Conservation (phyloP, 305 asterid genomes). For the Solanum hybrid region DNA sequence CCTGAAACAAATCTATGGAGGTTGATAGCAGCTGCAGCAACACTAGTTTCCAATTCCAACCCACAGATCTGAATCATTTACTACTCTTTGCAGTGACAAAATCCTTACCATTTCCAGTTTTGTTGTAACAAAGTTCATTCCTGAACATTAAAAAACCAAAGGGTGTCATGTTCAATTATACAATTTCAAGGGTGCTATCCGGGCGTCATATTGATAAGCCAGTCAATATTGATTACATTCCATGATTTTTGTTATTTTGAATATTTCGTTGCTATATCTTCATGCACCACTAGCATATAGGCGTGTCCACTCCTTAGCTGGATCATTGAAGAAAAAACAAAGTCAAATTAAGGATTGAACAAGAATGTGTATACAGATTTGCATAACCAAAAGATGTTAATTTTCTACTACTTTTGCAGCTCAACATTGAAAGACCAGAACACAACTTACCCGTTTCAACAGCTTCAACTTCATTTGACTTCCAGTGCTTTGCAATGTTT, state of each 20-base stretch:
- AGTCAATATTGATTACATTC: slow-evolving; percentile 19
- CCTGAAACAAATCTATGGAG: background rate
- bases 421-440: background rate
- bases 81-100: background rate
- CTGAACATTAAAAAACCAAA: background rate
- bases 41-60: background rate
- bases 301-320: slow-evolving; percentile 33
- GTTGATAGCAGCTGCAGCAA: background rate
- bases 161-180: slow-evolving; percentile 12
- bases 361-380: background rate
- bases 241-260: slow-evolving; percentile 12
- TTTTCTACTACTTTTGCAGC: background rate
- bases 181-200: slow-evolving; percentile 13
- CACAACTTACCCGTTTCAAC: slow-evolving; percentile 72
- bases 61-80: background rate
- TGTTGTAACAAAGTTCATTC: background rate
- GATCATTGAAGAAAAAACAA: background rate
- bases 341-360: background rate
- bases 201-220: slow-evolving; percentile 2
- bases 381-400: background rate
- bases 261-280: slow-evolving; percentile 1
- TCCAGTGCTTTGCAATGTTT: slow-evolving; percentile 98
- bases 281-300: slow-evolving; percentile 28
- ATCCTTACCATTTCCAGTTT: background rate
- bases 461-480: slow-evolving; percentile 79